phyloP scores from a whole-genome alignment of 345 rosid genomes.

The Jatropha curcas region DNA sequence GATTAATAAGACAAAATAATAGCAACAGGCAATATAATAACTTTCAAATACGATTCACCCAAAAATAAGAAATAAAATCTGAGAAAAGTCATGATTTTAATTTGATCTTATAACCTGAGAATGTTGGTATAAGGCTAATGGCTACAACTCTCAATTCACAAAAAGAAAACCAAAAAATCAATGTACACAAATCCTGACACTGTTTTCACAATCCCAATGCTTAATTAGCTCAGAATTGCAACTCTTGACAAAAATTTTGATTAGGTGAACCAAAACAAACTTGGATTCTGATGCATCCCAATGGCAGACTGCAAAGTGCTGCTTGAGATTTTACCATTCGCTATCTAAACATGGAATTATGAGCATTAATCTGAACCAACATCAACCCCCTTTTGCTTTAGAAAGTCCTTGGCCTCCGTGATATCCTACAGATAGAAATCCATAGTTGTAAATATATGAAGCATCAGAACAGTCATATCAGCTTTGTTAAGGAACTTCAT shows the following conservation, averaged over 20 bases:
- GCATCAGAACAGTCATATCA: background rate
- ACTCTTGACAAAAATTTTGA: background rate
- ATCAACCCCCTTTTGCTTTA: conserved; percentile 69
- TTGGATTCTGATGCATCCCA: background rate
- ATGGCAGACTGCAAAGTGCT: background rate
- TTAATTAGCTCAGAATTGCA: background rate
- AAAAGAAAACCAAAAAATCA: too few relatives aligned
- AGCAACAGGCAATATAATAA: too few relatives aligned
- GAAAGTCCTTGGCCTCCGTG: conserved; percentile 69
- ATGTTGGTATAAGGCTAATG: background rate
- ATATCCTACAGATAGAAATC: conserved; percentile 53
- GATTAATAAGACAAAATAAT: background rate
- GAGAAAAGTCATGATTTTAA: background rate
- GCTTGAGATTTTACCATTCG: background rate
- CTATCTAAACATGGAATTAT: background rate
- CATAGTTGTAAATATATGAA: background rate
- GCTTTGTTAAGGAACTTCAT: background rate
- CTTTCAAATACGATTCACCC: too few relatives aligned
- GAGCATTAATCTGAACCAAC: conserved; percentile 43
- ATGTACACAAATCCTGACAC: background rate
- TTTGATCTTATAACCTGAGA: background rate
- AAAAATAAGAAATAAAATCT: too few relatives aligned
- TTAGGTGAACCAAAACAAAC: background rate
- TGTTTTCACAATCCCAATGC: background rate
- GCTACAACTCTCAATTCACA: background rate